Evolutionary conservation across 768 basidiomycete species (phyloP).

Genomic region (Hortiboletus campestris): DNA sequence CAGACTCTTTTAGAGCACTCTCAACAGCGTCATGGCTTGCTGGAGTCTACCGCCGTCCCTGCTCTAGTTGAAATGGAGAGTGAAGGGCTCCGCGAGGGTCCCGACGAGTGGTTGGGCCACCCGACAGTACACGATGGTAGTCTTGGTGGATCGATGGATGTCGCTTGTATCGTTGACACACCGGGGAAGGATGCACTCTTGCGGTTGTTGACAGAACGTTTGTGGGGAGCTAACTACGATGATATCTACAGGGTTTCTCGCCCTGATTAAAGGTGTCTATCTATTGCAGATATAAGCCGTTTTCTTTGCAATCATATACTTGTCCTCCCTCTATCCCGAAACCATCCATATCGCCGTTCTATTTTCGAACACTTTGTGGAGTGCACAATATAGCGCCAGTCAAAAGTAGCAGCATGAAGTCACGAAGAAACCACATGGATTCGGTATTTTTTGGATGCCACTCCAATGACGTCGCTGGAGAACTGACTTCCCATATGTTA

Average conservation of each 20-base stretch:
- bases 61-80: constrained; percentile 52
- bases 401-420: background rate
- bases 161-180: constrained; percentile 54
- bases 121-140: constrained; percentile 15
- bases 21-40: constrained; percentile 32
- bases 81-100: constrained; percentile 10
- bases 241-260: background rate
- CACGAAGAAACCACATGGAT: background rate
- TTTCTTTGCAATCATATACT: background rate
- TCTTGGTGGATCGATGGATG: constrained; percentile 32
- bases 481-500: background rate
- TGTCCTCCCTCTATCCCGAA: too few relatives aligned
- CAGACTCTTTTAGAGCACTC: constrained; percentile 50
- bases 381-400: background rate
- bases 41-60: constrained; percentile 54
- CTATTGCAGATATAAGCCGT: background rate
- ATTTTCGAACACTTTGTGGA: too few relatives aligned
- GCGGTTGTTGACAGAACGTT: constrained; percentile 45
- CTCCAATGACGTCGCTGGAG: constrained; percentile 13
- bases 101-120: constrained; percentile 22
- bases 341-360: too few relatives aligned
- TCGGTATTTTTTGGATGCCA: background rate
- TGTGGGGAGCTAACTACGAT: constrained; percentile 44
- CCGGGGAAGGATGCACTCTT: constrained; percentile 60
- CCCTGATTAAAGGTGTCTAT: background rate